Conservation (phyloP, 345 rosid genomes). For the Murraya paniculata region DNA sequence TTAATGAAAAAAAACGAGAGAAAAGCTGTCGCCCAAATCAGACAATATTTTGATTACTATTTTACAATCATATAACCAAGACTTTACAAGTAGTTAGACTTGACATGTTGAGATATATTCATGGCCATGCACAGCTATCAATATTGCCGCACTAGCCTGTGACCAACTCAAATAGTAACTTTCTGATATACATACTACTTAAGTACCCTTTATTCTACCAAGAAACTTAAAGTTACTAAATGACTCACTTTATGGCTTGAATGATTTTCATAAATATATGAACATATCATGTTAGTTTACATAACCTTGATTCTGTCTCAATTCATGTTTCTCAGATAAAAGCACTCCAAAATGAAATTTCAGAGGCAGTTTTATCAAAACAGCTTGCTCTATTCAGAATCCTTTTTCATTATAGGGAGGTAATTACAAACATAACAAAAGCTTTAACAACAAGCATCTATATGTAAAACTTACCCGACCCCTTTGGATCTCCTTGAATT, state of each 20-base stretch:
- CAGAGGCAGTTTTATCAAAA: background rate
- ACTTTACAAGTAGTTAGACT: background rate
- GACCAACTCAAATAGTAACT: background rate
- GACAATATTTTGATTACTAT: background rate
- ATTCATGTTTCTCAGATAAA: conserved; percentile 1
- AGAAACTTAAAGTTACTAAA: background rate
- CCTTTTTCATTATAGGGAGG: background rate
- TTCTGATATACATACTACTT: background rate
- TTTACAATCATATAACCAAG: background rate
- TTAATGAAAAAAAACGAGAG: background rate
- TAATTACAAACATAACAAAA: conserved; percentile 40
- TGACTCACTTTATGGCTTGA: background rate
- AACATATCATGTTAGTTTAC: background rate
- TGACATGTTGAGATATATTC: background rate
- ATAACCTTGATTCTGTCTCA: background rate
- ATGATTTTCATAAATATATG: background rate
- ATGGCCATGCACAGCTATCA: background rate
- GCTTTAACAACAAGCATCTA: conserved; percentile 29
- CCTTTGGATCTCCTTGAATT: conserved; percentile 95
- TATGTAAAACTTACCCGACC: conserved; percentile 72
- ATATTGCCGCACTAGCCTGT: background rate
- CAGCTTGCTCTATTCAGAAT: background rate
- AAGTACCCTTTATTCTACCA: background rate
- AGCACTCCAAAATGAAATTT: background rate
- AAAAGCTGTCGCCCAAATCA: background rate